A percentile compares a stretch with the other conserved stretches of the same genome.
Conservation (phyloP, 495 filamentous ascomycete species). For the Penicillium arizonense region DNA sequence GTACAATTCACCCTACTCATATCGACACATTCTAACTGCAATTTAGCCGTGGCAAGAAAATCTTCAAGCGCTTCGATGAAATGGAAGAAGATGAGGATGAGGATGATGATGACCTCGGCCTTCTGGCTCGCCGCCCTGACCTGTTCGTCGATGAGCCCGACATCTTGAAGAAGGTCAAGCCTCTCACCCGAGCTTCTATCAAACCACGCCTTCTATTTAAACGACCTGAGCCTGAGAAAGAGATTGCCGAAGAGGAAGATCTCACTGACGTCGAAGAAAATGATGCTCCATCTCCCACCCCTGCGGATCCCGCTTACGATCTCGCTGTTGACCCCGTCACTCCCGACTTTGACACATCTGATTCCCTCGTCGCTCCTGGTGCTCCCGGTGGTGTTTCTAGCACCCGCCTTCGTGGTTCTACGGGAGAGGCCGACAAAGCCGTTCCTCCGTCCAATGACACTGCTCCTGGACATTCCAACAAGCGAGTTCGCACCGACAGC, state of each 20-base stretch:
- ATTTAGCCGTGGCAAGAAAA: constrained; percentile 81
- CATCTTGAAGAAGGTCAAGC: constrained; percentile 37
- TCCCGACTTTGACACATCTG: too few species aligned
- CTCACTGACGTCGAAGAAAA: constrained; percentile 60
- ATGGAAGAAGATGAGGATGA: constrained; percentile 43
- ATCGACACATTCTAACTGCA: constrained; percentile 23
- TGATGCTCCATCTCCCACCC: constrained; percentile 22
- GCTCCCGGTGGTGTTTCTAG: not conserved
- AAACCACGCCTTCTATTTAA: constrained; percentile 82
- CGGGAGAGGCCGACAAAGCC: too few species aligned
- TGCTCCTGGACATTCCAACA: too few species aligned
- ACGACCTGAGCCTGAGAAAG: too few species aligned
- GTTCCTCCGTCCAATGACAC: too few species aligned
- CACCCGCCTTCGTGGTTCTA: not conserved
- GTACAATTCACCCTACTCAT: constrained; percentile 31
- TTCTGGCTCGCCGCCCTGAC: constrained; percentile 38
- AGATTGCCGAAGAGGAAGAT: constrained; percentile 40
- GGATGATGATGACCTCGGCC: constrained; percentile 50
- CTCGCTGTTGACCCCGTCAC: too few species aligned
- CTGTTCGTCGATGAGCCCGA: constrained; percentile 32
- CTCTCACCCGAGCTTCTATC: constrained; percentile 69
- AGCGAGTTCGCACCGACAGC: not conserved
- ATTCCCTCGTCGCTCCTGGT: too few species aligned
- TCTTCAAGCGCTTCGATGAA: constrained; percentile 61
- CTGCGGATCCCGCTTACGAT: constrained; percentile 21